Evolutionary conservation across 139 green algal genomes (phyloP), one percentile per base, ranked within the genome.

Genomic region (Haematococcus lacustris): DNA sequence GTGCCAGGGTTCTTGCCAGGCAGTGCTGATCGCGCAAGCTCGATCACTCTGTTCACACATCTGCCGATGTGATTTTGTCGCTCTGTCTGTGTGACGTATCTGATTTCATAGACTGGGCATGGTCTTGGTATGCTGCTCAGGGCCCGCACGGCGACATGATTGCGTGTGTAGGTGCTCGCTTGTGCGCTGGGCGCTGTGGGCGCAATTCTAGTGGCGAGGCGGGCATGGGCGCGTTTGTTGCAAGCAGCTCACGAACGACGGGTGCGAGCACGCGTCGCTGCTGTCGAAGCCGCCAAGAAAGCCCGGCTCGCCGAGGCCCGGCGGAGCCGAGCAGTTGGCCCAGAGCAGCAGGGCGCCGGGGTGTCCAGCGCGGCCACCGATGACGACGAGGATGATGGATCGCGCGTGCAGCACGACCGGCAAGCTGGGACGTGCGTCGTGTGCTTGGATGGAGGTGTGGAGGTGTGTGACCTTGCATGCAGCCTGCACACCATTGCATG

Each of bases 381-480:
- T 9, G 43, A 53, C 9, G 43, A 53, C 9, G 43, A 53, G 43
- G 43, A 17, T 17, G 43, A 17, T 17, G 43, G 17, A 53, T 9
- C 9, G 43, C 9, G 43, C 43, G 17, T 9, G 43, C 17, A 53
- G 9, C 43, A 53, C 17, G 64, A 66, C 7, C 59, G 77, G 32
- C 35, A 2, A 23, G 28, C 77, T 28, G 71, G 72, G 33, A 78
- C 67, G 43, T 82, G 77, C 26, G 77, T 82, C n/a, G 67, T 82
- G 30, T 82, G 77, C 43, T 17, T 53, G 43, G 43, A 53, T 9
- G 43, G 17, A 17, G 43, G 17, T 9, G 43, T 53, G 43, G 43
- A 53, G 9, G 3, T 66, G 59, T 62, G 51, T 62, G 51, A n/a
- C n/a, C n/a, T n/a, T n/a, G n/a, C n/a, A n/a, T n/a, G n/a, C n/a